Evolutionary conservation across 441 rosid species (phyloP).

Genomic region (Arabidopsis hybrid): DNA sequence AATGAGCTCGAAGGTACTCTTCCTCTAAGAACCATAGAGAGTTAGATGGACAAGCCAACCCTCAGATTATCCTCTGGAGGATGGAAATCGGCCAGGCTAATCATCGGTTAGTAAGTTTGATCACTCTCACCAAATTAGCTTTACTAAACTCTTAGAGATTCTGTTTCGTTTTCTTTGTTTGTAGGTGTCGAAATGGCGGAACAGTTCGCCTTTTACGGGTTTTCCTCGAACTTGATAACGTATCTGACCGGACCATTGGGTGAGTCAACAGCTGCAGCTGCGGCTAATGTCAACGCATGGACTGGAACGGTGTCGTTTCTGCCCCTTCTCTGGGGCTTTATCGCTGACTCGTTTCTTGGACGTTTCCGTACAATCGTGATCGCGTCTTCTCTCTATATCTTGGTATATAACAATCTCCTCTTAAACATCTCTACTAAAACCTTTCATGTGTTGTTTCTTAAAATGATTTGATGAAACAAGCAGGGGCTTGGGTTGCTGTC

Average conservation of each 20-base stretch:
- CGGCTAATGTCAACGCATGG: conserved; percentile 67
- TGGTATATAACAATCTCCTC: conserved; percentile 42
- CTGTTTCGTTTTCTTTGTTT: not conserved
- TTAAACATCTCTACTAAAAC: not conserved
- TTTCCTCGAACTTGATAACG: conserved; percentile 59
- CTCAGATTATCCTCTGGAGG: conserved; percentile 17
- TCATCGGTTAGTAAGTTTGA: conserved; percentile 31
- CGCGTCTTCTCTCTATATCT: conserved; percentile 56
- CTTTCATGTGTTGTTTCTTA: too few relatives aligned
- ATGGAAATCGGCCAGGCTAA: conserved; percentile 66
- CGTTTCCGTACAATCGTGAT: conserved; percentile 60
- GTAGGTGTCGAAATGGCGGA: conserved; percentile 70
- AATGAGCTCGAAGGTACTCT: too few relatives aligned
- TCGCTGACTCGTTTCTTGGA: conserved; percentile 70
- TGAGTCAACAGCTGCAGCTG: conserved; percentile 70
- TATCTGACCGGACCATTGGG: conserved; percentile 71
- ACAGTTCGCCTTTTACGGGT: conserved; percentile 60
- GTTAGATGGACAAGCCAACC: too few relatives aligned
- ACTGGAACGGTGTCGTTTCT: conserved; percentile 53
- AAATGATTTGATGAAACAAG: not conserved
- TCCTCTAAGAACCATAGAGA: too few relatives aligned
- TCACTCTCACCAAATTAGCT: too few relatives aligned
- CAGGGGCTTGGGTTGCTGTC: conserved; percentile 67
- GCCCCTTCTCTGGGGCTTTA: conserved; percentile 62
- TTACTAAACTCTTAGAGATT: too few relatives aligned